Conservation (phyloP, 108 stramenopile species). For the Licmophora abbreviata region DNA sequence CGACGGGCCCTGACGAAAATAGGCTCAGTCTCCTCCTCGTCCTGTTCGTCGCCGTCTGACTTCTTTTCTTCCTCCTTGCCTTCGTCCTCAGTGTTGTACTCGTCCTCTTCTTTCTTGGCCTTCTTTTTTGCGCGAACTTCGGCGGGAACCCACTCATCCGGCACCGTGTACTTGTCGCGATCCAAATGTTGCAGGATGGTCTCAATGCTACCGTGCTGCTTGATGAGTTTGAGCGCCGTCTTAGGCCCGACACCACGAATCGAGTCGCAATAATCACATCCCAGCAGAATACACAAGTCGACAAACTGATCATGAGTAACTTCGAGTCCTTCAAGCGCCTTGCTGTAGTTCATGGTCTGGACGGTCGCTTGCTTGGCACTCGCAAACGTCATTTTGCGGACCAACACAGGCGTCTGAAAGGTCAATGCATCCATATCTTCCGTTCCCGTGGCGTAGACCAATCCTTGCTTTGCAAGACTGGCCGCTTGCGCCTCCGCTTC, state of each 20-base stretch:
- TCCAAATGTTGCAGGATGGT: slow-evolving; percentile 67
- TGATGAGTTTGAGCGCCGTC: slow-evolving; percentile 90
- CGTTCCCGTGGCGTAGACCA: slow-evolving; percentile 94
- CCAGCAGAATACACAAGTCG: slow-evolving; percentile 94
- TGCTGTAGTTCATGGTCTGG: slow-evolving; percentile 83
- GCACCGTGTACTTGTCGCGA: slow-evolving; percentile 74
- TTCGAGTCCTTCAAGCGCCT: slow-evolving; percentile 85
- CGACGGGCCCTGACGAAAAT: slow-evolving; percentile 71
- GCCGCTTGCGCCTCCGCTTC: slow-evolving; percentile 99
- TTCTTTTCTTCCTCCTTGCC: slow-evolving; percentile 24
- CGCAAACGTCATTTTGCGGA: slow-evolving; percentile 92
- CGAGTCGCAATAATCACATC: slow-evolving; percentile 97
- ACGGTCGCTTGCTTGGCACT: slow-evolving; percentile 52
- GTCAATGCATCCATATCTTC: slow-evolving; percentile 99
- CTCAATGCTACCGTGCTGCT: slow-evolving; percentile 83
- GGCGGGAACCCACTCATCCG: slow-evolving; percentile 68
- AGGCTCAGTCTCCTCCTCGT: slow-evolving; percentile 25
- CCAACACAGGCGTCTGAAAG: slow-evolving; percentile 84
- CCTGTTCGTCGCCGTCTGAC: slow-evolving; percentile 25
- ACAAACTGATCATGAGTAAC: slow-evolving; percentile 96
- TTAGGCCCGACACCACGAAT: slow-evolving; percentile 97
- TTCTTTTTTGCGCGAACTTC: slow-evolving; percentile 25
- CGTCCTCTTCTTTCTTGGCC: slow-evolving; percentile 30
- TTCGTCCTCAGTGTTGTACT: slow-evolving; percentile 29
- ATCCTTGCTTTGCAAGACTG: slow-evolving; percentile 76